Evolutionary conservation across 805 yeast species (phyloP), one percentile per base, ranked within the genome.

Genomic region (Yarrowia yakushimensis): DNA sequence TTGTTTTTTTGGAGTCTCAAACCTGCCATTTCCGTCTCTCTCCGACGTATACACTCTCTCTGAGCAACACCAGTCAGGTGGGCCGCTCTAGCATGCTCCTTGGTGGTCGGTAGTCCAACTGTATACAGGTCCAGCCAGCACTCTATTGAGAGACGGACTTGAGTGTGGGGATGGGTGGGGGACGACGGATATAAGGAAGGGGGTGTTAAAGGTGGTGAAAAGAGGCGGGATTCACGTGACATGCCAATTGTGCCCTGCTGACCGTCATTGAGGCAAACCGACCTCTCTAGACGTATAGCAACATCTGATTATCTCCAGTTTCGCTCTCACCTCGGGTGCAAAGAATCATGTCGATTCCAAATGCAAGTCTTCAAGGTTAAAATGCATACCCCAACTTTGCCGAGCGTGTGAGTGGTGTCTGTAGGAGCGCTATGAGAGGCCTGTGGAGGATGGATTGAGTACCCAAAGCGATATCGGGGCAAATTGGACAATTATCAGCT

Each of bases 371-470:
- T 13, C 25, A 36, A 52, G 43, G 59, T 52, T 52, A 52, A 52
- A 34, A 33, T 42, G 41, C 34, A 34, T 52, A 52, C 59, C 59
- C 59, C 59, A 52, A 52, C 59, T 52, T 52, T 52, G 55, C 55
- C 55, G 59, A 52, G 43, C 34, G 42, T 50, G 31, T 31, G 57
- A 23, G 7, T 18, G 10, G 22, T 34, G 39, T 10, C 23, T 13
- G 11, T 7, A 31, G 12, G 31, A 10, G 12, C 12, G 8, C 12
- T 33, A n/a, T n/a, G 4, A 20, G 27, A 4, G 9, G 11, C 25
- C n/a, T 20, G 43, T 5, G n/a, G 25, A 17, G 13, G 10, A n/a
- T n/a, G n/a, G n/a, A n/a, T n/a, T n/a, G n/a, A 18, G 13, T 10
- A 7, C 11, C 15, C 28, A 45, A 45, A 15, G 4, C 11, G 25